Conservation (phyloP, 371 early-diverging fungal species). For the Lichtheimia hyalospora region DNA sequence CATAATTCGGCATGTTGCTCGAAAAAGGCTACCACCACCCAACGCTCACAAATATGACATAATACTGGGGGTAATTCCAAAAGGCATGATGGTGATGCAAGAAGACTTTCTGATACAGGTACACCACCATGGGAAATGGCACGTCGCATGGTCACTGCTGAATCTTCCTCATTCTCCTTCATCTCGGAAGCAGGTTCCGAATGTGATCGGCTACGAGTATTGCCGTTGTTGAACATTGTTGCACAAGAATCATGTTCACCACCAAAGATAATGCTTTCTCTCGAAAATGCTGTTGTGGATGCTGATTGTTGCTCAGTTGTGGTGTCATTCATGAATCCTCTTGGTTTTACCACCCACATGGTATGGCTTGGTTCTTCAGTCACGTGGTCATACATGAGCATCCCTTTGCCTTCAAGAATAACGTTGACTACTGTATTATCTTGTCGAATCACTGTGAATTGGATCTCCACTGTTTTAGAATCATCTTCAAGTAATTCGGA, state of each 20-base stretch:
- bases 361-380: constrained; percentile 74
- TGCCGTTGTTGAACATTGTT: neutral
- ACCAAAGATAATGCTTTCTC: neutral
- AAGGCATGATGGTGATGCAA: constrained; percentile 20
- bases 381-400: constrained; percentile 78
- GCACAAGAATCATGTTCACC: neutral
- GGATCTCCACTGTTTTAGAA: constrained; percentile 76
- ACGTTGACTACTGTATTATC: constrained; percentile 36
- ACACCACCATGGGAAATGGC: constrained; percentile 27
- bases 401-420: constrained; percentile 88
- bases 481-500: constrained; percentile 68
- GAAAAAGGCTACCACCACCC: constrained; percentile 74
- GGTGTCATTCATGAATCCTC: constrained; percentile 7
- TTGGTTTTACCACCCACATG: constrained; percentile 85
- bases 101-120: constrained; percentile 10
- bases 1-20: constrained; percentile 77
- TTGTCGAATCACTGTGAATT: constrained; percentile 55
- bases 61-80: constrained; percentile 51
- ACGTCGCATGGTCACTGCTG: constrained; percentile 15
- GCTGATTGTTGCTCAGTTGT: constrained; percentile 1
- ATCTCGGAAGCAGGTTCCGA: constrained; percentile 17
- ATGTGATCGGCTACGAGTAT: constrained; percentile 13
- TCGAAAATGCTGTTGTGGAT: neutral
- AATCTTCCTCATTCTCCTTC: constrained; percentile 8
- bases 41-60: constrained; percentile 83